These are phyloP conservation scores for Chalaropsis ovoidea DNA, from an alignment of 2,329 filamentous ascomycete species.

Conservation along the genomic window DNA sequence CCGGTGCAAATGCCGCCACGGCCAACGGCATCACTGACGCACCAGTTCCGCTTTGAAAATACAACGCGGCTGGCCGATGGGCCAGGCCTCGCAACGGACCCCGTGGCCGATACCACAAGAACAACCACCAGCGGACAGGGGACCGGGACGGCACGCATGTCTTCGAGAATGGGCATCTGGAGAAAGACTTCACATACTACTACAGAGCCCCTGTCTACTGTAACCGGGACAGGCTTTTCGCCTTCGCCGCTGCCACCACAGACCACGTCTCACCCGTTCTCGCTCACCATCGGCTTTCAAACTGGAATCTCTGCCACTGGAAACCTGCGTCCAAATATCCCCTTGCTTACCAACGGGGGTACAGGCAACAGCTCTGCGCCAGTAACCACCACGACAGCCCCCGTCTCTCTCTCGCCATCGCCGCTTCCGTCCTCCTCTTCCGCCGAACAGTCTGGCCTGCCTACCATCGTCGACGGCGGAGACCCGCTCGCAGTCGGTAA, in stretches of 20 bases:
- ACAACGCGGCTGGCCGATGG: neutral
- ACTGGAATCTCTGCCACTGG: neutral
- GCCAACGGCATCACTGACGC: neutral
- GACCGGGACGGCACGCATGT: neutral
- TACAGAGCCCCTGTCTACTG: slow-evolving; percentile 3
- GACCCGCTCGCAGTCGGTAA: slow-evolving; percentile 26
- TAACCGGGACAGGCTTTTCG: slow-evolving; percentile 5
- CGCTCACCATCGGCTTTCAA: neutral
- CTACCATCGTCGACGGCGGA: slow-evolving; percentile 22
- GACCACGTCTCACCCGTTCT: neutral
- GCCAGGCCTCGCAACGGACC: slow-evolving; percentile 11
- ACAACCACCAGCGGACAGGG: neutral
- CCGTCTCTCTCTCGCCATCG: neutral
- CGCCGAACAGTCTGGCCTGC: slow-evolving; percentile 4
- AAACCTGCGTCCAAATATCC: neutral
- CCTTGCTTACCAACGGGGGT: neutral
- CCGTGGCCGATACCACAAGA: neutral
- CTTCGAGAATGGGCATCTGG: neutral
- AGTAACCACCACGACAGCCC: neutral
- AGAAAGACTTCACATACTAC: neutral
- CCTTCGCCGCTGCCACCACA: neutral
- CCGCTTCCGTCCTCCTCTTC: neutral
- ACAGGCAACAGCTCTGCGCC: neutral
- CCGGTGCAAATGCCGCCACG: neutral
- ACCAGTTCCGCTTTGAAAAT: slow-evolving; percentile 2